These are phyloP conservation scores for Tylopilus sp. DNA, from an alignment of 1,284 basidiomycete species.

Conservation along the genomic window DNA sequence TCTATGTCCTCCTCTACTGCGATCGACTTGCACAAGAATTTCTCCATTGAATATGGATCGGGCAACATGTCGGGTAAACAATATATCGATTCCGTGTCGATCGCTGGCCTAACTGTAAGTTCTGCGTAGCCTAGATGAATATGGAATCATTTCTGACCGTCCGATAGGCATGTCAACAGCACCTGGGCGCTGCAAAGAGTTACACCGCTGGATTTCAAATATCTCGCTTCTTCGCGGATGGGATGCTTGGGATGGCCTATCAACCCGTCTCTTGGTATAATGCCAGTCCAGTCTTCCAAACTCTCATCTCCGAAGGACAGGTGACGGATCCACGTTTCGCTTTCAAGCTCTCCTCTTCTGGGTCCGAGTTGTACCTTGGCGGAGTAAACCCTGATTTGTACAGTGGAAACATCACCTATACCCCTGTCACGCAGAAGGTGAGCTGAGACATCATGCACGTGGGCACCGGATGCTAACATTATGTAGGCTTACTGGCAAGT, in stretches of 20 bases:
- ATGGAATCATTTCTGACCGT: constrained; percentile 3
- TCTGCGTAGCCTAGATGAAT: background rate
- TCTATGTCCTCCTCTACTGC: constrained; percentile 50
- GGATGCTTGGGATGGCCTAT: constrained; percentile 47
- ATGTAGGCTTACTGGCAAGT: constrained; percentile 45
- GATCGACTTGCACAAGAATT: constrained; percentile 43
- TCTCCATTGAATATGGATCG: constrained; percentile 64
- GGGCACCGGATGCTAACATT: background rate
- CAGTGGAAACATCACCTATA: constrained; percentile 19
- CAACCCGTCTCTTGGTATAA: constrained; percentile 20
- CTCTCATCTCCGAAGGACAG: constrained; percentile 32
- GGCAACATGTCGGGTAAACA: constrained; percentile 60
- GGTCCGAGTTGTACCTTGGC: constrained; percentile 56
- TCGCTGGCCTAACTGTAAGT: constrained; percentile 41
- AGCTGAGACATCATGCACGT: constrained; percentile 1
- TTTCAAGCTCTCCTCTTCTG: constrained; percentile 51
- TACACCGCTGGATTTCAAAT: constrained; percentile 33
- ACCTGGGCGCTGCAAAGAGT: constrained; percentile 40
- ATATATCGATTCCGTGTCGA: constrained; percentile 61
- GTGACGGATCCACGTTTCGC: constrained; percentile 45
- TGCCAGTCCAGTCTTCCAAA: constrained; percentile 31
- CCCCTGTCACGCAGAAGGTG: background rate
- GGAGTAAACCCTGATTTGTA: constrained; percentile 38
- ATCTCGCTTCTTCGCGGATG: constrained; percentile 38
- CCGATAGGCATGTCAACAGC: constrained; percentile 39